These are phyloP conservation scores for Cenchrus fungigraminus DNA, from an alignment of 176 grass and related monocot genomes.

Conservation along the genomic window DNA sequence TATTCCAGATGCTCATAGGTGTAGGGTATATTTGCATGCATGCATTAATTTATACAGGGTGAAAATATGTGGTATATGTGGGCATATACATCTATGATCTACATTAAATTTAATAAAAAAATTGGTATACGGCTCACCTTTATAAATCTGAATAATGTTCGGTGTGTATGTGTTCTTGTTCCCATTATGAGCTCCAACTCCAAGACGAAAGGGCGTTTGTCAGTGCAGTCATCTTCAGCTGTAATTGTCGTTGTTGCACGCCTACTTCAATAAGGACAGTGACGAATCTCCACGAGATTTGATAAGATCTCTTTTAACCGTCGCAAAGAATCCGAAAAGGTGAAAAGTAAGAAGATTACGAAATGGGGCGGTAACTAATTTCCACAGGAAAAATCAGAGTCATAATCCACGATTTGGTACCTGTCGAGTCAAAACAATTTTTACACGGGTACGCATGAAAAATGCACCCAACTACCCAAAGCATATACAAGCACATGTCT, in stretches of 20 bases:
- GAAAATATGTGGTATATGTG: no score
- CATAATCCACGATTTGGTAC: constrained; percentile 30
- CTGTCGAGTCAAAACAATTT: constrained; percentile 36
- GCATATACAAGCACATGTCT: not conserved
- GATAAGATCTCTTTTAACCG: constrained; percentile 52
- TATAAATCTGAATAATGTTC: not conserved
- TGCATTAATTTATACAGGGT: no score
- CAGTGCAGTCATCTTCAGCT: constrained; percentile 39
- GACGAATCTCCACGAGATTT: constrained; percentile 48
- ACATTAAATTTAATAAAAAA: no score
- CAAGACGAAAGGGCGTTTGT: constrained; percentile 21
- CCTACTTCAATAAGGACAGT: constrained; percentile 47
- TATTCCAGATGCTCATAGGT: no score
- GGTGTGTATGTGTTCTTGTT: not conserved
- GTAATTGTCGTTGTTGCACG: constrained; percentile 37
- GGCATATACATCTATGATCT: no score
- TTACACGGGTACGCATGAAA: not conserved
- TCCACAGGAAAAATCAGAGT: constrained; percentile 38
- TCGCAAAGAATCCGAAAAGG: constrained; percentile 39
- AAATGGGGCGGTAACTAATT: constrained; percentile 50
- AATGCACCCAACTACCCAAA: not conserved
- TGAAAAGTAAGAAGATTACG: constrained; percentile 33
- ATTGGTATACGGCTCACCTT: not conserved
- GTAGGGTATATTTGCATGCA: no score
- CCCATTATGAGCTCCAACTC: constrained; percentile 7